Evolutionary conservation across 306 rosid genomes (phyloP).

Genomic region (Ochetophila trinervis): DNA sequence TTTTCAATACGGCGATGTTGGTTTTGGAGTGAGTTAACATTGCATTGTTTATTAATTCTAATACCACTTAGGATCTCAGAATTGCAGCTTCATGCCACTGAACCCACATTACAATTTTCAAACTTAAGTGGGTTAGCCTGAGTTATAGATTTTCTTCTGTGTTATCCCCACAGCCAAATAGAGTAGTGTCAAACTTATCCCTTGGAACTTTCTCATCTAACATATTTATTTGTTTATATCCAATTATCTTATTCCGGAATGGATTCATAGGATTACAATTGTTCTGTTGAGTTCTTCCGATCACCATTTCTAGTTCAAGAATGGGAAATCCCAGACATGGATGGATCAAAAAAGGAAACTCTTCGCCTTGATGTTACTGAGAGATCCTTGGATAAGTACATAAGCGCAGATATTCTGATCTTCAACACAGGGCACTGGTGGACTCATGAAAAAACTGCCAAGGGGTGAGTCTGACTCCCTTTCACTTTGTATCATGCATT

Average conservation of each 20-base stretch:
- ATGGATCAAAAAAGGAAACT: slow-evolving; percentile 21
- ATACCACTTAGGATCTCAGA: background rate
- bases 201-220: background rate
- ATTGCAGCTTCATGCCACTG: background rate
- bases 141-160: background rate
- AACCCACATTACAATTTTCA: background rate
- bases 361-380: slow-evolving; percentile 25
- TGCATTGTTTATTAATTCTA: background rate
- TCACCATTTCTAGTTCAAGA: slow-evolving; percentile 31
- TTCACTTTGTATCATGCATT: background rate
- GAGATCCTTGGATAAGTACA: slow-evolving; percentile 20
- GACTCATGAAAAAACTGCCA: slow-evolving; percentile 31
- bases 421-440: slow-evolving; percentile 32
- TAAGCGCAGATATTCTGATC: slow-evolving; percentile 22
- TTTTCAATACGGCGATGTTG: background rate
- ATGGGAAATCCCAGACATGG: slow-evolving; percentile 15
- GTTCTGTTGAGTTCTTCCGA: slow-evolving; percentile 26
- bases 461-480: slow-evolving; percentile 10
- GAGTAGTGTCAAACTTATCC: background rate
- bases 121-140: background rate
- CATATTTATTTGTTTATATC: background rate
- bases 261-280: slow-evolving; percentile 22
- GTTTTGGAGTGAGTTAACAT: background rate
- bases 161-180: background rate
- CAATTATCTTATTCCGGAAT: background rate